Conservation (phyloP, 495 filamentous ascomycete genomes). For the Amphirosellinia nigrospora region DNA sequence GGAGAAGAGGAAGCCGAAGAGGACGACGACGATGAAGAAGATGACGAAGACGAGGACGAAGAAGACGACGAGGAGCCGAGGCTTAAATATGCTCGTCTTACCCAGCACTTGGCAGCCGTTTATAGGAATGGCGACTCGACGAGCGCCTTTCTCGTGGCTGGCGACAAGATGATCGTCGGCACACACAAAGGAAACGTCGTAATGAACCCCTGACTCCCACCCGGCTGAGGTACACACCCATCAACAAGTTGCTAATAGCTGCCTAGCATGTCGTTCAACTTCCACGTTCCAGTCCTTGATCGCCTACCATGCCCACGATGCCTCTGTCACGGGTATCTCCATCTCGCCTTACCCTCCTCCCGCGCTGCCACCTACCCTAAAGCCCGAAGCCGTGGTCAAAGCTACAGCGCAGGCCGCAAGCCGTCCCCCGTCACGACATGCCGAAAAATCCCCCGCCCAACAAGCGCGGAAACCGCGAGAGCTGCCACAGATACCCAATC, state of each 20-base stretch:
- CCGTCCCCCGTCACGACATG: conserved; percentile 55
- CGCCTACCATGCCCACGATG: conserved; percentile 88
- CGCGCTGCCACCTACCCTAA: conserved; percentile 57
- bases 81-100: conserved; percentile 88
- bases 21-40: conserved; percentile 54
- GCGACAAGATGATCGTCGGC: conserved; percentile 96
- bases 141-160: conserved; percentile 84
- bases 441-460: conserved; percentile 57
- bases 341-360: conserved; percentile 90
- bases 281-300: conserved; percentile 76
- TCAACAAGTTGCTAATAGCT: conserved; percentile 12
- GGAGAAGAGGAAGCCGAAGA: conserved; percentile 69
- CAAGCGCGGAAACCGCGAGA: conserved; percentile 53
- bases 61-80: conserved; percentile 95
- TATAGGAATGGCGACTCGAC: conserved; percentile 96
- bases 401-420: conserved; percentile 51
- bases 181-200: conserved; percentile 98
- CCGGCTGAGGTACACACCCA: not conserved
- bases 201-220: conserved; percentile 47
- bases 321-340: conserved; percentile 86
- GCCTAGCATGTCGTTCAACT: conserved; percentile 81
- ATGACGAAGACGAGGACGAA: conserved; percentile 76
- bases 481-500: conserved; percentile 62
- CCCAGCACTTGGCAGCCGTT: conserved; percentile 74
- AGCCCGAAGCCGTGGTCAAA: conserved; percentile 56